Percentiles rank a stretch among this genome's conserved stretches.
These are phyloP conservation scores for Rhodotorula babjevae DNA, from an alignment of 768 basidiomycete species.

Conservation along the genomic window DNA sequence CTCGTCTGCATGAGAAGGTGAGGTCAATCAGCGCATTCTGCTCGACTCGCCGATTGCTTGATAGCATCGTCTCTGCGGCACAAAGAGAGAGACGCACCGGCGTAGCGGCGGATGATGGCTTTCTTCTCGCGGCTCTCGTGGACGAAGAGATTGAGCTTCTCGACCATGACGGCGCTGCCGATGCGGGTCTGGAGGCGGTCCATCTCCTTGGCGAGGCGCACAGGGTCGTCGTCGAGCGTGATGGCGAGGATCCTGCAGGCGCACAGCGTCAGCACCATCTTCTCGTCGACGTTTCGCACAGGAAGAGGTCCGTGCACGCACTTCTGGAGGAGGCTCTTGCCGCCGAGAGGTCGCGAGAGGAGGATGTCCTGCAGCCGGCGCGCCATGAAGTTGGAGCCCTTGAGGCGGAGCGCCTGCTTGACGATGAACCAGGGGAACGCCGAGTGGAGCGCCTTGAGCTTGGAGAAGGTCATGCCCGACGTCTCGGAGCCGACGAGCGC, in stretches of 20 bases:
- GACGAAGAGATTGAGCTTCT: slow-evolving; percentile 30
- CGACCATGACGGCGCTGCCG: slow-evolving; percentile 19
- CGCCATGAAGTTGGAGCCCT: slow-evolving; percentile 20
- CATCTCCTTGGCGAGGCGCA: slow-evolving; percentile 7
- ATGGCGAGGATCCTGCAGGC: slow-evolving; percentile 29
- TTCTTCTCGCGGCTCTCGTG: slow-evolving; percentile 27
- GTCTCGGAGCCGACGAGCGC: slow-evolving; percentile 4
- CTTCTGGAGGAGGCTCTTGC: slow-evolving; percentile 29
- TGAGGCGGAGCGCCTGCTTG: slow-evolving; percentile 17
- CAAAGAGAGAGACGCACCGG: background rate
- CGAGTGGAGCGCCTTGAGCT: slow-evolving; percentile 24
- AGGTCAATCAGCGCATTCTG: background rate
- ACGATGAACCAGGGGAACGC: slow-evolving; percentile 34
- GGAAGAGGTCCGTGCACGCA: background rate
- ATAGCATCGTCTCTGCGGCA: too few relatives aligned
- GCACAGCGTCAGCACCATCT: too few relatives aligned
- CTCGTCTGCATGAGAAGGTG: slow-evolving; percentile 5
- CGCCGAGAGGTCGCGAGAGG: slow-evolving; percentile 13
- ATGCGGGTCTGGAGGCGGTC: slow-evolving; percentile 13
- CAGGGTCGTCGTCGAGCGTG: slow-evolving; percentile 32
- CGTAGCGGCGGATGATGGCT: slow-evolving; percentile 27
- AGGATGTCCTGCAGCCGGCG: slow-evolving; percentile 27
- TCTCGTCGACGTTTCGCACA: too few relatives aligned
- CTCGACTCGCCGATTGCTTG: too few relatives aligned
- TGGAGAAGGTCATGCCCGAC: slow-evolving; percentile 13